Evolutionary conservation across 1,284 basidiomycete species (phyloP).

Genomic region (Fomitopsis betulina): DNA sequence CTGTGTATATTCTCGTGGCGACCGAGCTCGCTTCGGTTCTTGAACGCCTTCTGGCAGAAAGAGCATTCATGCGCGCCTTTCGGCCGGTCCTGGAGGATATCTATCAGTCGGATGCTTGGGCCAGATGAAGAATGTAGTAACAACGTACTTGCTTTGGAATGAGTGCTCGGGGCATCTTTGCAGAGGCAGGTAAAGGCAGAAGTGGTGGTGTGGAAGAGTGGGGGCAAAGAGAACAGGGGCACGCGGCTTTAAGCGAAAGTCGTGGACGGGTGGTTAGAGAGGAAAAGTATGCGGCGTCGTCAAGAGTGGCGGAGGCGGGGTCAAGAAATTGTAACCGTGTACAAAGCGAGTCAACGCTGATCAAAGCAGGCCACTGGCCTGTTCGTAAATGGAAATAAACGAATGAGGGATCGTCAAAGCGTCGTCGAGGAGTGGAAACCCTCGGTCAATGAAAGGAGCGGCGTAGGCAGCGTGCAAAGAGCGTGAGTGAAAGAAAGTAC

Average conservation of each 20-base stretch:
- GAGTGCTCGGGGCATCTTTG: neutral
- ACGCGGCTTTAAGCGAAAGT: slow-evolving; percentile 9
- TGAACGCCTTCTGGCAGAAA: neutral
- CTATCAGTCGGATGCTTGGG: neutral
- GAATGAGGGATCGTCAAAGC: slow-evolving; percentile 1
- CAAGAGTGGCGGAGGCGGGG: neutral
- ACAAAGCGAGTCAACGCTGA: slow-evolving; percentile 4
- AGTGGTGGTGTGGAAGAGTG: neutral
- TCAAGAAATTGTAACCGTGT: neutral
- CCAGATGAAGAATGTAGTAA: no score
- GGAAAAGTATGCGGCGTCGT: slow-evolving; percentile 2
- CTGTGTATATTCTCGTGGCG: slow-evolving; percentile 3
- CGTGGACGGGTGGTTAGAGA: neutral
- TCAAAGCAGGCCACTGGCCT: slow-evolving; percentile 1
- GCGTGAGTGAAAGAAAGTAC: neutral
- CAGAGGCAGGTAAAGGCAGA: neutral
- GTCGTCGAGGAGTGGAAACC: neutral
- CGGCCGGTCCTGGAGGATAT: neutral
- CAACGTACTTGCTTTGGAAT: neutral
- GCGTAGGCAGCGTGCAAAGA: neutral
- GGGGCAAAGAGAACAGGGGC: neutral
- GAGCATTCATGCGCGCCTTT: slow-evolving; percentile 5
- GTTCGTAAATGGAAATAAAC: neutral
- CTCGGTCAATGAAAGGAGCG: neutral
- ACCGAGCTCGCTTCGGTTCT: neutral